Evolutionary conservation across 345 rosid species (phyloP).

Genomic region (Eucalyptus coolabah): DNA sequence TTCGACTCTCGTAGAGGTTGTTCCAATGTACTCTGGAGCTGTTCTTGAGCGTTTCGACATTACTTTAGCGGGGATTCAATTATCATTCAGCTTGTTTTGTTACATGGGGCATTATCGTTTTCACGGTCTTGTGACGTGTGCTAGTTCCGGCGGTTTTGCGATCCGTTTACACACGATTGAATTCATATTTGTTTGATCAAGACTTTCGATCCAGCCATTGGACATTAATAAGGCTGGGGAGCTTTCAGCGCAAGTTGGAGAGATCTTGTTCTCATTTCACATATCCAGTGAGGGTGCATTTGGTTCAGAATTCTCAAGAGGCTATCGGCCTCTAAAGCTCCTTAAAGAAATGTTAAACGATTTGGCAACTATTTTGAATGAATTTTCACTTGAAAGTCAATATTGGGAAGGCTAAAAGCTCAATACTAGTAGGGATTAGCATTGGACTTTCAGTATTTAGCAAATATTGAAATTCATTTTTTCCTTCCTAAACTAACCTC

Average conservation of each 20-base stretch:
- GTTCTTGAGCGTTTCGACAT: neutral
- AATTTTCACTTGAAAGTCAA: too few species aligned
- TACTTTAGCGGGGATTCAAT: neutral
- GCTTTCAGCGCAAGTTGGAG: neutral
- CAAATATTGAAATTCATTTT: too few species aligned
- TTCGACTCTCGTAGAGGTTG: neutral
- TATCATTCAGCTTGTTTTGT: neutral
- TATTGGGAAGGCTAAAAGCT: fast-evolving
- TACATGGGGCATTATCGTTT: neutral
- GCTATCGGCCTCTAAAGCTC: too few species aligned
- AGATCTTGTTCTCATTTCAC: neutral
- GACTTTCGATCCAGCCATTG: neutral
- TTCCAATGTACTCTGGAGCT: neutral
- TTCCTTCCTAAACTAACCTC: too few species aligned
- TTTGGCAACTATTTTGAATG: too few species aligned
- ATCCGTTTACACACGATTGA: neutral
- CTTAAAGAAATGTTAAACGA: too few species aligned
- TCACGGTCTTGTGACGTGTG: neutral
- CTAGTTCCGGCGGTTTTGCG: neutral
- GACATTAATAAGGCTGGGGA: neutral
- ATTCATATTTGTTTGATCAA: neutral
- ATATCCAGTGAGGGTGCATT: neutral
- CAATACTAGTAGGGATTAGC: too few species aligned
- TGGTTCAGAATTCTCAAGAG: too few species aligned
- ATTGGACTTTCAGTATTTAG: fast-evolving